A percentile compares a stretch with the other conserved stretches of the same genome.
These are phyloP conservation scores for Cylindrodendrum hubeiense DNA, from an alignment of 2,329 filamentous ascomycete species.

Conservation along the genomic window DNA sequence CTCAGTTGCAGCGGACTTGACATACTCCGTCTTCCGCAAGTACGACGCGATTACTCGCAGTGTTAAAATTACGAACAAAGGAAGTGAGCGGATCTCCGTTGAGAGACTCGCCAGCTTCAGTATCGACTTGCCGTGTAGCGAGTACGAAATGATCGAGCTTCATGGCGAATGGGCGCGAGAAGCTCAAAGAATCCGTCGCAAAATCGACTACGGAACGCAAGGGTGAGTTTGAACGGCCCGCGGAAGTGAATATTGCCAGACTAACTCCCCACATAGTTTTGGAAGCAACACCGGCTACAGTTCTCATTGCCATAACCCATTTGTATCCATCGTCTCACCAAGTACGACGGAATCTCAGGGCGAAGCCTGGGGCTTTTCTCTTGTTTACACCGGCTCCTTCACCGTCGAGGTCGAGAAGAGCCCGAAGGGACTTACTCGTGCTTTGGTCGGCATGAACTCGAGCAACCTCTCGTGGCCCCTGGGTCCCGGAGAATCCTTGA, in stretches of 20 bases:
- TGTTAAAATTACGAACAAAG: slow-evolving; percentile 71
- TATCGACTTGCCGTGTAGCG: slow-evolving; percentile 69
- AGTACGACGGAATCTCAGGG: slow-evolving; percentile 71
- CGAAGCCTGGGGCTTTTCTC: slow-evolving; percentile 73
- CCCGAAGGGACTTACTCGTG: slow-evolving; percentile 71
- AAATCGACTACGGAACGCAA: slow-evolving; percentile 68
- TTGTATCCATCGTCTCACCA: slow-evolving; percentile 68
- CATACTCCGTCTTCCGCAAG: slow-evolving; percentile 73
- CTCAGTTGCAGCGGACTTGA: slow-evolving; percentile 67
- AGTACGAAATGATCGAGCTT: slow-evolving; percentile 72
- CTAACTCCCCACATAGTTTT: slow-evolving; percentile 57
- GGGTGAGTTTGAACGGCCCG: slow-evolving; percentile 53
- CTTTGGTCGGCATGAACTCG: slow-evolving; percentile 71
- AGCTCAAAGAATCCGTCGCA: slow-evolving; percentile 64
- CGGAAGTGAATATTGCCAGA: not conserved
- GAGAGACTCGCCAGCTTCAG: slow-evolving; percentile 72
- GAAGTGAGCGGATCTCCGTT: slow-evolving; percentile 63
- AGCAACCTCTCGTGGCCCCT: slow-evolving; percentile 71
- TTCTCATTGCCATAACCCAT: slow-evolving; percentile 74
- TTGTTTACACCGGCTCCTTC: slow-evolving; percentile 75
- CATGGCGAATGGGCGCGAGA: slow-evolving; percentile 74
- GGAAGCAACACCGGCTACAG: slow-evolving; percentile 72
- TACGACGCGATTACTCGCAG: slow-evolving; percentile 73
- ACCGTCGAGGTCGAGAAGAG: slow-evolving; percentile 71
- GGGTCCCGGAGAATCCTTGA: slow-evolving; percentile 66